Conservation (phyloP, 1,139 yeast species). For the Geotrichum phurueaensis region DNA sequence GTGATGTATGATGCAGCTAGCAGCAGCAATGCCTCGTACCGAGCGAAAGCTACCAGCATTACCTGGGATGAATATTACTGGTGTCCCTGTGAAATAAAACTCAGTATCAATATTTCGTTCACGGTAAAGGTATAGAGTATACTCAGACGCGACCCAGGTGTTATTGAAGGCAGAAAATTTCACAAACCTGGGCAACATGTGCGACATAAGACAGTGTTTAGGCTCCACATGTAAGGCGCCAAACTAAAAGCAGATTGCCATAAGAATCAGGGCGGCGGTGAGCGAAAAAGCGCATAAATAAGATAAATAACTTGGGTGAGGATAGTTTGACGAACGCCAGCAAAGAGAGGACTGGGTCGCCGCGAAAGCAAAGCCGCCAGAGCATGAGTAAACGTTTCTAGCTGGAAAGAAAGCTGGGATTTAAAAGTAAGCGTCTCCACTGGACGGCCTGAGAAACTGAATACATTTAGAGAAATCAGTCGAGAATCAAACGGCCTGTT, state of each 20-base stretch:
- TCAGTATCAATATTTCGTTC: conserved; percentile 37
- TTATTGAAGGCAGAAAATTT: conserved; percentile 65
- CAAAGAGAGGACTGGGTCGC: too few relatives aligned
- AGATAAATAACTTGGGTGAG: neutral
- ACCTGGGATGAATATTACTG: conserved; percentile 79
- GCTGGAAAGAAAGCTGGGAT: too few relatives aligned
- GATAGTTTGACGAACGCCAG: too few relatives aligned
- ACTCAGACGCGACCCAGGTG: conserved; percentile 65
- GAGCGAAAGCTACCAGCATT: conserved; percentile 83
- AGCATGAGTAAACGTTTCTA: too few relatives aligned
- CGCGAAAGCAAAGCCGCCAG: too few relatives aligned
- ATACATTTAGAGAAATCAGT: too few relatives aligned
- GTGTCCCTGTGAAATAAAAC: conserved; percentile 52
- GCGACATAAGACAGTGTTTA: conserved; percentile 27
- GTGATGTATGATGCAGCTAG: conserved; percentile 43
- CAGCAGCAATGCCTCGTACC: conserved; percentile 73
- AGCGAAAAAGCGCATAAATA: neutral
- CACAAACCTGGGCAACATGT: conserved; percentile 59
- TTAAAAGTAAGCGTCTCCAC: too few relatives aligned
- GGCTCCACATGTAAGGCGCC: conserved; percentile 10
- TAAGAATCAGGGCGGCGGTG: neutral
- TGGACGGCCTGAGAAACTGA: too few relatives aligned
- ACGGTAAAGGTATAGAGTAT: conserved; percentile 66
- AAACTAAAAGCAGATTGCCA: conserved; percentile 8
- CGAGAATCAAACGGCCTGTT: too few relatives aligned